Evolutionary conservation across 2,329 filamentous ascomycete genomes (phyloP).

Genomic region (Penicillium vulpinum): DNA sequence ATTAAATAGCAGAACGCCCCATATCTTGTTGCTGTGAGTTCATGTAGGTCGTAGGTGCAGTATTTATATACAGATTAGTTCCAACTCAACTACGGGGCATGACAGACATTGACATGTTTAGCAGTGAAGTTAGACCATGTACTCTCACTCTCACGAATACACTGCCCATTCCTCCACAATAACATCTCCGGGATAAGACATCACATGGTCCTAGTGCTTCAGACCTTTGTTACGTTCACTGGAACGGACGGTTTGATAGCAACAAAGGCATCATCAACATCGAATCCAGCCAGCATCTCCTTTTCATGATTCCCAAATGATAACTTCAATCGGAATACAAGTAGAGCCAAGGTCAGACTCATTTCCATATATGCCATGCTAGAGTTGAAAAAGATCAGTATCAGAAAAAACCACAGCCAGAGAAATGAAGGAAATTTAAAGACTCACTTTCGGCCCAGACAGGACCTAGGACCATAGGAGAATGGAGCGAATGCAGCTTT

Average conservation of each 20-base stretch:
- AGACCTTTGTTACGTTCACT: not conserved
- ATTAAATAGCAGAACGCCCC: too few species aligned
- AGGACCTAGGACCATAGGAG: not conserved
- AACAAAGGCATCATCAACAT: not conserved
- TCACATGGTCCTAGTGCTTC: not conserved
- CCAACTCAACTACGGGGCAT: too few species aligned
- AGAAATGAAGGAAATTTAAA: not conserved
- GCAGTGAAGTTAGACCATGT: too few species aligned
- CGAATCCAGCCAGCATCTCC: not conserved
- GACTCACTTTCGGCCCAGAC: not conserved
- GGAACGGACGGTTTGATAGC: not conserved
- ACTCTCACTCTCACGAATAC: too few species aligned
- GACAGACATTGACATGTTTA: too few species aligned
- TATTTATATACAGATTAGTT: too few species aligned
- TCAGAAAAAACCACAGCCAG: not conserved
- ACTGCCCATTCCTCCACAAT: not conserved
- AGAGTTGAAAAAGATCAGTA: not conserved
- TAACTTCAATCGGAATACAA: not conserved
- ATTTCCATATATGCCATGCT: not conserved
- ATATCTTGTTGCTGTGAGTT: too few species aligned
- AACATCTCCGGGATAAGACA: not conserved
- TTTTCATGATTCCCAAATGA: not conserved
- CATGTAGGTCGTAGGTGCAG: too few species aligned
- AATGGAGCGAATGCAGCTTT: not conserved
- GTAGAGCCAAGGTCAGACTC: not conserved